Evolutionary conservation across 345 rosid genomes (phyloP), one percentile per base, ranked within the genome.

Genomic region (Salix koriyanagi): DNA sequence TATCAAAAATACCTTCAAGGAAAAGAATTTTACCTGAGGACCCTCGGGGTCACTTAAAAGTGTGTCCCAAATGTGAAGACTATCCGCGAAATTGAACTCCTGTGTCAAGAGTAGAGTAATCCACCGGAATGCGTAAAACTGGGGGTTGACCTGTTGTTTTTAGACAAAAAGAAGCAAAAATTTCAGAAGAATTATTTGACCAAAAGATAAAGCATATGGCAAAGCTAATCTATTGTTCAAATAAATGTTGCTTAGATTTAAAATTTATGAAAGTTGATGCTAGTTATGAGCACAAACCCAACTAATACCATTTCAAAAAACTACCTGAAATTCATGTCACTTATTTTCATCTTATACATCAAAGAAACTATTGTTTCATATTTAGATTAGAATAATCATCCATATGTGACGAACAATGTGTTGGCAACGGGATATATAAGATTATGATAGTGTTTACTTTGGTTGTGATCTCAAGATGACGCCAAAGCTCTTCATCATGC

Each of bases 401-500:
- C 46, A 75, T 10, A 26, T 32, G 7, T 30, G 21, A 68, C 28
- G 52, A 34, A 62, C 5, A 4, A n/a, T 12, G 50, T 71, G 64
- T 14, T 14, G 10, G 44, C 32, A 79, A 44, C 68, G 28, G 41
- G 73, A 19, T 37, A 46, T 56, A n/a, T 8, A 9, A 2, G n/a
- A 7, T n/a, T 18, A 44, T 19, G 62, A 26, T 16, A 23, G 64
- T 74, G 69, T 78, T 90, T 90, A 91, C 99, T 85, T 93, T 95
- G 42, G 98, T 91, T 74, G 98, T 90, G 86, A 95, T 76, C 87
- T 95, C 99, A 76, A 95, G 87, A 84, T 95, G 99, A 69, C 97
- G 99, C 99, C 99, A 95, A 71, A 95, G 98, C 83, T 95, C 99
- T 82, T 95, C 98, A 79, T 95, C 99, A 72, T 95, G 97, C 71